Evolutionary conservation across 192 early-diverging fungal genomes (phyloP).

Genomic region (Funneliformis mosseae): DNA sequence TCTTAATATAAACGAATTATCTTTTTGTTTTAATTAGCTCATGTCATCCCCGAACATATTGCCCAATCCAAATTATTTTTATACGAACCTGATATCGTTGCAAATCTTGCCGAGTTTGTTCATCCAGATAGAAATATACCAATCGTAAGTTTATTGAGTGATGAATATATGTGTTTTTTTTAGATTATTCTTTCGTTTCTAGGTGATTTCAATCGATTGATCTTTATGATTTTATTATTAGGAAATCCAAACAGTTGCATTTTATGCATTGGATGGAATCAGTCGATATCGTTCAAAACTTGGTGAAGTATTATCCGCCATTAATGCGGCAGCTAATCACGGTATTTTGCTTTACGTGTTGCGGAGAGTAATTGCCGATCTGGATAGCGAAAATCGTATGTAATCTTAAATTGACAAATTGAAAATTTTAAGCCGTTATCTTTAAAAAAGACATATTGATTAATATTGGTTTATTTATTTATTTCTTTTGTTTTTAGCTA

Average conservation of each 20-base stretch:
- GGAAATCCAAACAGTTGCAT: slow-evolving; percentile 77
- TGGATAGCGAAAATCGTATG: slow-evolving; percentile 48
- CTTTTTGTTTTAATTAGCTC: slow-evolving; percentile 42
- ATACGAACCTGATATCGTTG: slow-evolving; percentile 87
- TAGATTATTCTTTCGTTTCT: neutral
- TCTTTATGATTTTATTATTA: slow-evolving; percentile 33
- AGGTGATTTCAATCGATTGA: neutral
- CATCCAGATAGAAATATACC: slow-evolving; percentile 68
- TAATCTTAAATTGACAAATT: neutral
- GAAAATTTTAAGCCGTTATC: neutral
- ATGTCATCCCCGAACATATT: slow-evolving; percentile 62
- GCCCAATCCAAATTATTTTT: slow-evolving; percentile 75
- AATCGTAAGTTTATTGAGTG: slow-evolving; percentile 45
- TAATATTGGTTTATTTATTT: neutral
- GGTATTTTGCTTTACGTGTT: slow-evolving; percentile 85
- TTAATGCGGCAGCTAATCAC: slow-evolving; percentile 93
- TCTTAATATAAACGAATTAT: neutral
- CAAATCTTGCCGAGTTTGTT: slow-evolving; percentile 74
- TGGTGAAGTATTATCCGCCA: slow-evolving; percentile 77
- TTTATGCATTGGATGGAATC: slow-evolving; percentile 84
- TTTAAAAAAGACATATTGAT: neutral
- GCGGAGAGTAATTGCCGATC: slow-evolving; percentile 65
- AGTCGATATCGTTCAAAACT: slow-evolving; percentile 76
- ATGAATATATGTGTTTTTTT: neutral
- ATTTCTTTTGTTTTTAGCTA: slow-evolving; percentile 32